Evolutionary conservation across 768 basidiomycete species (phyloP), one percentile per base, ranked within the genome.

Genomic region (Cubamyces sp.): DNA sequence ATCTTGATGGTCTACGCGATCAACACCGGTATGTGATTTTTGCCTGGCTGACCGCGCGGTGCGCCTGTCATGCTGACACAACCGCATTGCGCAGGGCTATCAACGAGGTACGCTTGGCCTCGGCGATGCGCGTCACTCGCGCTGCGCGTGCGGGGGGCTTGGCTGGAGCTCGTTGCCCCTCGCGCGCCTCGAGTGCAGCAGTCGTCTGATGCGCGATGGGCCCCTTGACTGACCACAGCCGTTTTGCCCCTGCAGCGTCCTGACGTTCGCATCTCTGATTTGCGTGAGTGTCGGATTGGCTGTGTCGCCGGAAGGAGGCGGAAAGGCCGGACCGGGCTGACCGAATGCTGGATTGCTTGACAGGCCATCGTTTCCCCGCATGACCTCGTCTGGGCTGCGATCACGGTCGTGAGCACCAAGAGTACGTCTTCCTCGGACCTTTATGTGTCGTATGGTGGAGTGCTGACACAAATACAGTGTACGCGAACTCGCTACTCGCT

Each of bases 401-500:
- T 58, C n/a, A 40, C 34, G n/a, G 48, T 50, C 15, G 30, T 37
- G 7, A 48, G 30, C 25, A 50, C 57, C 12, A 58, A 58, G 57
- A 58, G 57, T 58, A 42, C 25, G 47, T 50, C 2, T 8, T 43
- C 2, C 3, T 34, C 28, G 2, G 9, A 34, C 34, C 34, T 34
- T 9, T 9, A 34, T 1, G 9, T 11, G 34, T 11, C 34, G 1
- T 30, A 19, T 42, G 46, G 8, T n/a, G 16, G 5, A 3, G 1
- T 3, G 45, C 40, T 42, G 39, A 58, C 47, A 3, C 25, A 1
- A 2, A 11, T 1, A 11, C 48, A 58, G 57, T 58, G 57, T 58
- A 58, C 40, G 45, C 57, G 39, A 58, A 58, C 48, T 58, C 57
- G 3, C 57, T 58, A 1, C 57, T 58, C 25, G 57, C 57, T 9